A percentile compares a stretch with the other conserved stretches of the same genome.
Evolutionary conservation across 352 stramenopile genomes (phyloP).

Genomic region (Phytophthora rubi): DNA sequence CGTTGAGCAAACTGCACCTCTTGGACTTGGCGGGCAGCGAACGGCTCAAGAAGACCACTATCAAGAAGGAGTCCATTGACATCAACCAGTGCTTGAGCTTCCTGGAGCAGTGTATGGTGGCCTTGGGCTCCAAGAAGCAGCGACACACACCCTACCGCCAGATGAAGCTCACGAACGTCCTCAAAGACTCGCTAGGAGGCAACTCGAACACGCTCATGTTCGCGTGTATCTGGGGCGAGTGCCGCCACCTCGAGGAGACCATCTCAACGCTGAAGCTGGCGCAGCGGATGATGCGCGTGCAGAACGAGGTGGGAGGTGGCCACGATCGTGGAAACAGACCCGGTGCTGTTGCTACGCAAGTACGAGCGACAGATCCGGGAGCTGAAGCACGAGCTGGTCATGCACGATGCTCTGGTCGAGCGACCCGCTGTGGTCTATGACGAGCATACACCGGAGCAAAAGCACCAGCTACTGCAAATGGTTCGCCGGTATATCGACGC

Average conservation of each 20-base stretch:
- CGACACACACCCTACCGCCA: slow-evolving; percentile 77
- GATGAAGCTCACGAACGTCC: slow-evolving; percentile 95
- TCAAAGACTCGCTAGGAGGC: slow-evolving; percentile 94
- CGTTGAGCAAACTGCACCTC: slow-evolving; percentile 92
- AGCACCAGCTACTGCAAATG: slow-evolving; percentile 76
- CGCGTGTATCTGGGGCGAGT: slow-evolving; percentile 94
- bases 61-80: slow-evolving; percentile 97
- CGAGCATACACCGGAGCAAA: slow-evolving; percentile 92
- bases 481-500: slow-evolving; percentile 82
- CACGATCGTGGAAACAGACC: slow-evolving; percentile 89
- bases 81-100: slow-evolving; percentile 97
- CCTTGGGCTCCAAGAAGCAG: background rate
- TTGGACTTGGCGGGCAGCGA: slow-evolving; percentile 96
- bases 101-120: slow-evolving; percentile 90
- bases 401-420: slow-evolving; percentile 94
- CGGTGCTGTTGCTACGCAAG: slow-evolving; percentile 83
- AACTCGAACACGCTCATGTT: slow-evolving; percentile 97
- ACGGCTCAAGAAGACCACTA: slow-evolving; percentile 93
- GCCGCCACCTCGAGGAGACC: slow-evolving; percentile 92
- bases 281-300: slow-evolving; percentile 93
- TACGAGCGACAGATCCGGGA: slow-evolving; percentile 93
- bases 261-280: slow-evolving; percentile 94
- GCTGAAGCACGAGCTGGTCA: slow-evolving; percentile 93
- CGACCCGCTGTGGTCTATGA: slow-evolving; percentile 85
- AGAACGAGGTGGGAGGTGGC: slow-evolving; percentile 89